phyloP scores from a whole-genome alignment of 2,329 filamentous ascomycete genomes.

The Tothia fuscella region DNA sequence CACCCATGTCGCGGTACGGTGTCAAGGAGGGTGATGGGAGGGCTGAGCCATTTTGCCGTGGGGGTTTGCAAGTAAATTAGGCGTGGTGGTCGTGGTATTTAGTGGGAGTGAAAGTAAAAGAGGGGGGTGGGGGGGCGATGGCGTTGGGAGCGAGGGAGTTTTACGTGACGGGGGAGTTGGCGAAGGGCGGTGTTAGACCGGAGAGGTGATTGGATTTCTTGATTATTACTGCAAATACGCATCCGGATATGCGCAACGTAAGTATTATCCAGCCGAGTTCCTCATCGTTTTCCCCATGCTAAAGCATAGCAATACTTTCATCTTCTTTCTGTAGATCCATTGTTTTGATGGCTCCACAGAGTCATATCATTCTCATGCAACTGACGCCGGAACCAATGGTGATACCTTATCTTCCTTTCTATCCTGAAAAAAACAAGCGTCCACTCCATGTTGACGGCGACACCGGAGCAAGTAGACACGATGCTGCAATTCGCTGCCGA shows the following conservation, averaged over 20 bases:
- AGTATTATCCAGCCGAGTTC: too few species aligned
- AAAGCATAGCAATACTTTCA: too few species aligned
- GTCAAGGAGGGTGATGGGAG: constrained; percentile 1
- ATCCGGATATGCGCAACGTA: constrained; percentile 15
- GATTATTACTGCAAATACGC: constrained; percentile 15
- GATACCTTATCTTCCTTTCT: constrained; percentile 11
- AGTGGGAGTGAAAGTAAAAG: constrained; percentile 16
- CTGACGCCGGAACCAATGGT: background rate
- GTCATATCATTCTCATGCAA: background rate
- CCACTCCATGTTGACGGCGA: constrained; percentile 16
- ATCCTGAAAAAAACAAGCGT: constrained; percentile 17
- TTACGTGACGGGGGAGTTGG: constrained; percentile 16
- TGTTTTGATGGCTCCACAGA: background rate
- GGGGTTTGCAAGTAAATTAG: constrained; percentile 15
- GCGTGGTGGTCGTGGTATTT: constrained; percentile 18
- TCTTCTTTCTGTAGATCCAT: background rate
- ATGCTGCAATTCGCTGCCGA: constrained; percentile 16
- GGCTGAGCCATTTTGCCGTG: constrained; percentile 9
- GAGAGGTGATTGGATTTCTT: constrained; percentile 15
- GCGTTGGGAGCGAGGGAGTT: constrained; percentile 17
- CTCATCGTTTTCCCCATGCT: constrained; percentile 14
- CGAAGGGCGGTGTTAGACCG: constrained; percentile 14
- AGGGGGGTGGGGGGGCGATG: constrained; percentile 15
- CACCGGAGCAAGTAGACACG: constrained; percentile 16
- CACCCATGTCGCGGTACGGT: constrained; percentile 2